A percentile compares a stretch with the other conserved stretches of the same genome.
phyloP scores from a whole-genome alignment of 2,329 filamentous ascomycete genomes.

The Fusarium sublunatum region DNA sequence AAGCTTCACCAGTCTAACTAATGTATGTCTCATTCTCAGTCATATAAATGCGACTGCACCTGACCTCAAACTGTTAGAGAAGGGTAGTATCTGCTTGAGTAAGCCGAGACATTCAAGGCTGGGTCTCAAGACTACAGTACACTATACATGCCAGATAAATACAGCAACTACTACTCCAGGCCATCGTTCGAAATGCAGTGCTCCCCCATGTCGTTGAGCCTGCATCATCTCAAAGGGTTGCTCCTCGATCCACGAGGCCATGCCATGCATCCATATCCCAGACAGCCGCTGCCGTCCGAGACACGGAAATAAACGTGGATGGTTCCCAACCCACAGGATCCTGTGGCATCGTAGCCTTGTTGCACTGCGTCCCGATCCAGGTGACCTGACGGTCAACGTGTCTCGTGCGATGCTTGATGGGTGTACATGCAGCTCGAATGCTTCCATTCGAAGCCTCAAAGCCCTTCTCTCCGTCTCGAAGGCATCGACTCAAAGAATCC shows the following conservation, averaged over 20 bases:
- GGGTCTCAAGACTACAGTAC: neutral
- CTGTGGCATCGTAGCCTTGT: slow-evolving; percentile 37
- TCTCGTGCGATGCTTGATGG: slow-evolving; percentile 37
- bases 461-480: slow-evolving; percentile 36
- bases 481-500: slow-evolving; percentile 34
- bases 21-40: slow-evolving; percentile 29
- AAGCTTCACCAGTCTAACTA: slow-evolving; percentile 3
- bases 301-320: slow-evolving; percentile 45
- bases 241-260: slow-evolving; percentile 39
- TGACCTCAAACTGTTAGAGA: slow-evolving; percentile 11
- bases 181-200: slow-evolving; percentile 21
- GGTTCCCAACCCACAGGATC: slow-evolving; percentile 39
- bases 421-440: slow-evolving; percentile 12
- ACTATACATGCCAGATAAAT: too few species aligned
- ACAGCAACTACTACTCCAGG: too few species aligned
- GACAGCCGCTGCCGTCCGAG: slow-evolving; percentile 40
- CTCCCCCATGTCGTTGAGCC: slow-evolving; percentile 20
- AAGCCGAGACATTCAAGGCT: neutral
- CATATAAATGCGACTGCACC: slow-evolving; percentile 31
- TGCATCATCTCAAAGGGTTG: slow-evolving; percentile 37
- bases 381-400: slow-evolving; percentile 45
- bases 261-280: slow-evolving; percentile 37
- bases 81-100: slow-evolving; percentile 14
- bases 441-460: slow-evolving; percentile 33
- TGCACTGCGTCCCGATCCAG: slow-evolving; percentile 41